Conservation (phyloP, 148 eudicot species). For the Camellia sinensis region DNA sequence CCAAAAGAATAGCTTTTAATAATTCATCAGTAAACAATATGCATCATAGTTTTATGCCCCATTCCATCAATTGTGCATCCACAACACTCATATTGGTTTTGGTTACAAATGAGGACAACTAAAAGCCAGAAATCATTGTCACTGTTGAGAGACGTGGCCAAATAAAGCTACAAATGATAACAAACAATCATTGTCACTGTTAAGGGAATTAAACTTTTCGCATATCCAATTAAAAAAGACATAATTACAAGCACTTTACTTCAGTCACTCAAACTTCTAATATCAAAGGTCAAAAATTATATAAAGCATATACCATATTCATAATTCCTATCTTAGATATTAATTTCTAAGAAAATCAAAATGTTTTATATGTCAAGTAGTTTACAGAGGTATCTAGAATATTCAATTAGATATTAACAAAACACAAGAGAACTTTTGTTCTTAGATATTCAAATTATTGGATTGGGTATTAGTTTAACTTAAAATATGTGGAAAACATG, state of each 20-base stretch:
- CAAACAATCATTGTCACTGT: background rate
- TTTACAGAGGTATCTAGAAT: background rate
- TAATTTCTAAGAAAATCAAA: background rate
- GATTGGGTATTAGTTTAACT: background rate
- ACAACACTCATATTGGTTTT: background rate
- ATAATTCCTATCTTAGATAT: background rate
- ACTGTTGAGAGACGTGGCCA: background rate
- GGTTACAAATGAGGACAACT: background rate
- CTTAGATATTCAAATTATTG: background rate
- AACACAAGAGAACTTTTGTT: background rate
- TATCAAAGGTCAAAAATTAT: background rate
- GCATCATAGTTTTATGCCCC: background rate
- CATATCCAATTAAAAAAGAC: background rate
- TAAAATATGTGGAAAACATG: background rate
- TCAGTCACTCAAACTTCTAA: background rate
- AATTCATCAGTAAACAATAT: background rate
- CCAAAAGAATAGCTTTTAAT: background rate
- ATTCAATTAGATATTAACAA: background rate
- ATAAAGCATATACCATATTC: background rate
- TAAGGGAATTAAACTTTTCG: background rate
- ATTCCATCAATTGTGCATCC: background rate
- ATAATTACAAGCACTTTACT: background rate
- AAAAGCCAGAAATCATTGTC: constrained; percentile 11
- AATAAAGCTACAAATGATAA: background rate
- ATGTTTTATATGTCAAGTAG: background rate